These are phyloP conservation scores for Aspergillus tubingensis DNA, from an alignment of 2,329 filamentous ascomycete species.

Conservation along the genomic window DNA sequence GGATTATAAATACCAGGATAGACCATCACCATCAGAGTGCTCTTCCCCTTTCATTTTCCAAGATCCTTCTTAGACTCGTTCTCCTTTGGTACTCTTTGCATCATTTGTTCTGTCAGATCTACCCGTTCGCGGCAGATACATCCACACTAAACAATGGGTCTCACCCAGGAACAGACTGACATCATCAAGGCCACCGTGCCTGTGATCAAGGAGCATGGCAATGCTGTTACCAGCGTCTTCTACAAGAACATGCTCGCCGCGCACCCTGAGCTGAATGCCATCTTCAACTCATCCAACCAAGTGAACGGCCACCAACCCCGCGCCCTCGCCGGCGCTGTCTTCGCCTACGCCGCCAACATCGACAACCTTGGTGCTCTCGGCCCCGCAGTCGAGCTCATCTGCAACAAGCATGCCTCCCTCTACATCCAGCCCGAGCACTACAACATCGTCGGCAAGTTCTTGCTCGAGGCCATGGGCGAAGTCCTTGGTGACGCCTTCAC, in stretches of 20 bases:
- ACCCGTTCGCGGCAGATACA: neutral
- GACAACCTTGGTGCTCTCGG: constrained; percentile 64
- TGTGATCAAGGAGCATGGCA: constrained; percentile 66
- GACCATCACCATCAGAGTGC: neutral
- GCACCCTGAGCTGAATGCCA: constrained; percentile 66
- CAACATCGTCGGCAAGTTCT: constrained; percentile 67
- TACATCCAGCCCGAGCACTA: constrained; percentile 70
- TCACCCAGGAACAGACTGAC: constrained; percentile 63
- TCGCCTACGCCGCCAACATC: constrained; percentile 72
- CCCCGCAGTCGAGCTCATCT: constrained; percentile 66
- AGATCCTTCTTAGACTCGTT: neutral
- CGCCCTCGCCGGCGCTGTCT: constrained; percentile 69
- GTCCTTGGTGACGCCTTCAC: constrained; percentile 70
- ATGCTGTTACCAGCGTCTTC: constrained; percentile 69
- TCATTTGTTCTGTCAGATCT: neutral
- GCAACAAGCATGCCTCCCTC: constrained; percentile 73
- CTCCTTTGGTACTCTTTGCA: neutral
- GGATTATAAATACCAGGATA: constrained; percentile 2
- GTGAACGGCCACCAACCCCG: constrained; percentile 66
- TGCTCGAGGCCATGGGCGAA: constrained; percentile 66
- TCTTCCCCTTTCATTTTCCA: neutral
- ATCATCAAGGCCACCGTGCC: constrained; percentile 72
- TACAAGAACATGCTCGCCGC: constrained; percentile 68
- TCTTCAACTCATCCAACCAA: constrained; percentile 74
- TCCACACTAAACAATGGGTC: constrained; percentile 32